Evolutionary conservation across 2,329 filamentous ascomycete genomes (phyloP).

Genomic region (Venturia nashicola): DNA sequence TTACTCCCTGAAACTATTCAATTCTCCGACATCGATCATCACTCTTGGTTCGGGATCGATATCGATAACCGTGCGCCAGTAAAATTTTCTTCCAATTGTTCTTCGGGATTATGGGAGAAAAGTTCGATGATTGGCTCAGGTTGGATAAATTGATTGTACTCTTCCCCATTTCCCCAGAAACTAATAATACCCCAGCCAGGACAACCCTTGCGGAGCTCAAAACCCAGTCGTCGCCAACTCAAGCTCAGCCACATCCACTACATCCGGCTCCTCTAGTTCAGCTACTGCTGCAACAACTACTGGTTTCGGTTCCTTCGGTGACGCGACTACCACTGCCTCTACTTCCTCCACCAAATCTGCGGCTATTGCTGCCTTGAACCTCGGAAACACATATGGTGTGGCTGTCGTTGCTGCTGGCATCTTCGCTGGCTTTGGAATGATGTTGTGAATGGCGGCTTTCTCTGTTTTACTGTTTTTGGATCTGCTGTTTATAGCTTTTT

Average conservation of each 20-base stretch:
- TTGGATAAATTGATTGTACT: neutral
- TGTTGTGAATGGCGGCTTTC: conserved; percentile 3
- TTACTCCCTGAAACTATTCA: no score
- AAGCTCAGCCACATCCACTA: conserved; percentile 32
- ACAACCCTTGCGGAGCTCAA: conserved; percentile 63
- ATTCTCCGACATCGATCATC: neutral
- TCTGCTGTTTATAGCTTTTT: neutral
- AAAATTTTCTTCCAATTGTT: neutral
- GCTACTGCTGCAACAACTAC: conserved; percentile 1
- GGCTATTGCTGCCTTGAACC: neutral
- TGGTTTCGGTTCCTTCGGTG: conserved; percentile 7
- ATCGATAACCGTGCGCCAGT: neutral
- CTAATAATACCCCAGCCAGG: conserved; percentile 20
- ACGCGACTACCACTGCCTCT: neutral
- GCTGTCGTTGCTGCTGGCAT: conserved; percentile 9
- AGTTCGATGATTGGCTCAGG: neutral
- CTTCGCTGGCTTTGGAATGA: conserved; percentile 9
- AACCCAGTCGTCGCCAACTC: conserved; percentile 49
- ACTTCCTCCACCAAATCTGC: neutral
- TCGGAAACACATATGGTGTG: conserved; percentile 9
- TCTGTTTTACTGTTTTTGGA: neutral
- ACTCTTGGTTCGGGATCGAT: neutral
- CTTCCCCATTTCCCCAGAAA: neutral
- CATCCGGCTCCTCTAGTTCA: conserved; percentile 12
- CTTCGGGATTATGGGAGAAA: neutral